Evolutionary conservation across 176 grass and related monocot species (phyloP).

Genomic region (Aegilops longissima): DNA sequence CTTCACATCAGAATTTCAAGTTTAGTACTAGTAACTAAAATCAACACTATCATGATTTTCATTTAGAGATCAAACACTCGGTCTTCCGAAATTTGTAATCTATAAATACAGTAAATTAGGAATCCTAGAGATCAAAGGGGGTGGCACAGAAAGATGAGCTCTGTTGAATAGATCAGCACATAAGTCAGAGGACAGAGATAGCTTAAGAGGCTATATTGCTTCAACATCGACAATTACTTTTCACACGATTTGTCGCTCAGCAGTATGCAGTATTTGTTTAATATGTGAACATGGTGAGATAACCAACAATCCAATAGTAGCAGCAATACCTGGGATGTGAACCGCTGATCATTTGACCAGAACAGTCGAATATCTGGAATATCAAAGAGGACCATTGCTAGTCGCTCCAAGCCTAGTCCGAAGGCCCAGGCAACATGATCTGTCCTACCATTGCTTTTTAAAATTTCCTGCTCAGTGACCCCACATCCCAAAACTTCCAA

Average conservation of each 20-base stretch:
- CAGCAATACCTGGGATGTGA: constrained; percentile 79
- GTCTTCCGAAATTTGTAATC: background rate
- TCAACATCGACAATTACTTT: background rate
- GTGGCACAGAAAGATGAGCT: background rate
- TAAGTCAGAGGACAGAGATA: background rate
- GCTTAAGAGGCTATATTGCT: background rate
- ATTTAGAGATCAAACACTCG: background rate
- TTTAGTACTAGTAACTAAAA: background rate
- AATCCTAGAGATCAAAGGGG: background rate
- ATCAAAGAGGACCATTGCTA: constrained; percentile 92
- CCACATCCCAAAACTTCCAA: constrained; percentile 96
- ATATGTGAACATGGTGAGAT: background rate
- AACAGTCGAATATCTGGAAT: constrained; percentile 86
- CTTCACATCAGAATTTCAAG: background rate
- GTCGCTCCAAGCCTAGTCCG: constrained; percentile 82
- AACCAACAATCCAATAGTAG: constrained; percentile 9
- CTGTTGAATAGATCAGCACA: background rate
- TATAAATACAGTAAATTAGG: background rate
- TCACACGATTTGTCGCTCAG: background rate
- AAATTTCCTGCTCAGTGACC: constrained; percentile 91
- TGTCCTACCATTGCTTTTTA: constrained; percentile 71
- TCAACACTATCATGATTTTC: background rate
- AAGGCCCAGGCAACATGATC: constrained; percentile 95
- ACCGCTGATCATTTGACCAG: constrained; percentile 85
- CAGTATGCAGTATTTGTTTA: background rate